Evolutionary conservation across 768 basidiomycete genomes (phyloP).

Genomic region (Phylloporus sp.): DNA sequence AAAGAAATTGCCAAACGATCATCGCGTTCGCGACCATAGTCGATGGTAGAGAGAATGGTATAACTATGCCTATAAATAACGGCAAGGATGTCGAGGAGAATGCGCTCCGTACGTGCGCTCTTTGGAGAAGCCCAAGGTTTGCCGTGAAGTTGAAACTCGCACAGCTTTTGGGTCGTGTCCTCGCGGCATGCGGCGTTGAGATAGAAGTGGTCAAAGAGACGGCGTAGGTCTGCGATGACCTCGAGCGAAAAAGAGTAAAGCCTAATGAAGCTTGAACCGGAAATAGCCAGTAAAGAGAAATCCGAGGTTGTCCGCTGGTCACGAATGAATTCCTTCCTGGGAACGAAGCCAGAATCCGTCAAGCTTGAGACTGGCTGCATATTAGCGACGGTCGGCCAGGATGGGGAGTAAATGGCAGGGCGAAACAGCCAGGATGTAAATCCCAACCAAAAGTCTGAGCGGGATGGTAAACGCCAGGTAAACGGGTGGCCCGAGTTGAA

Average conservation of each 20-base stretch:
- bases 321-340: slow-evolving; percentile 68
- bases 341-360: slow-evolving; percentile 51
- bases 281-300: slow-evolving; percentile 68
- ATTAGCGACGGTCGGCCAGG: slow-evolving; percentile 24
- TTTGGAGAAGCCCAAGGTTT: slow-evolving; percentile 74
- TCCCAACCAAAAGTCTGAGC: slow-evolving; percentile 19
- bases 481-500: slow-evolving; percentile 31
- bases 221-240: slow-evolving; percentile 50
- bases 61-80: slow-evolving; percentile 61
- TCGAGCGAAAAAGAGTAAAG: slow-evolving; percentile 63
- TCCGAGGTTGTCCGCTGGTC: slow-evolving; percentile 50
- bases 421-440: slow-evolving; percentile 25
- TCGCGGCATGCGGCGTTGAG: slow-evolving; percentile 47
- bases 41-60: slow-evolving; percentile 60
- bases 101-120: slow-evolving; percentile 58
- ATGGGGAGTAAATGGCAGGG: slow-evolving; percentile 18
- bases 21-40: slow-evolving; percentile 73
- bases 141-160: slow-evolving; percentile 60
- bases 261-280: slow-evolving; percentile 57
- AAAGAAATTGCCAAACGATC: slow-evolving; percentile 70
- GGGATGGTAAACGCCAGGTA: slow-evolving; percentile 36
- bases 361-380: slow-evolving; percentile 30
- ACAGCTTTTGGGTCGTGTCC: slow-evolving; percentile 52
- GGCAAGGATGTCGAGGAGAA: slow-evolving; percentile 61
- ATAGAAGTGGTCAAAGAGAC: slow-evolving; percentile 46